Conservation (phyloP, 2,329 filamentous ascomycete genomes). For the Westerdykella sp. region DNA sequence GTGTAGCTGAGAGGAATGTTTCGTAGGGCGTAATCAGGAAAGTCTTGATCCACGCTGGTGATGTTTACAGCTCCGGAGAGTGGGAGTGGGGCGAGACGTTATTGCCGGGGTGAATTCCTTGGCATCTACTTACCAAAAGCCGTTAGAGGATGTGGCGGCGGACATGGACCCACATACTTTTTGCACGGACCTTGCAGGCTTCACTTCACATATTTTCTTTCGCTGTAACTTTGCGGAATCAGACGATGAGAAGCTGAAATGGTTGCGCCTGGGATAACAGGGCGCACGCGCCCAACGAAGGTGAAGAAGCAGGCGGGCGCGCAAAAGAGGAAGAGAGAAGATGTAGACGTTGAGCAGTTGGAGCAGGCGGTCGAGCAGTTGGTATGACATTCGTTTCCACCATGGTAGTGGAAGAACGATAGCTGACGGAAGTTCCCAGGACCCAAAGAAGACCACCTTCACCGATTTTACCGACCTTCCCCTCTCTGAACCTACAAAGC, state of each 20-base stretch:
- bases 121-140: too few relatives aligned
- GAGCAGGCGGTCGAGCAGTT: conserved; percentile 41
- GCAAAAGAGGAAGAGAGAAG: conserved; percentile 51
- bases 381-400: conserved; percentile 19
- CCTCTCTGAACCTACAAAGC: conserved; percentile 71
- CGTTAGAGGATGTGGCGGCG: too few relatives aligned
- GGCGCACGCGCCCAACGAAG: conserved; percentile 46
- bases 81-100: too few relatives aligned
- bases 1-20: not conserved
- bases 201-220: too few relatives aligned
- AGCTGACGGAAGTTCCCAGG: conserved; percentile 39
- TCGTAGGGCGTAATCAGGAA: too few relatives aligned
- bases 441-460: conserved; percentile 53
- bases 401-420: not conserved
- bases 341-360: conserved; percentile 45
- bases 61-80: too few relatives aligned
- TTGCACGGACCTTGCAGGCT: too few relatives aligned
- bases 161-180: too few relatives aligned
- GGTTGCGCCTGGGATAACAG: conserved; percentile 33
- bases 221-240: too few relatives aligned
- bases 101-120: too few relatives aligned
- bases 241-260: conserved; percentile 12
- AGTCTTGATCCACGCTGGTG: too few relatives aligned
- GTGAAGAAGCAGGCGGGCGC: conserved; percentile 49
- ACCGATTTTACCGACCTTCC: conserved; percentile 78